phyloP scores from a whole-genome alignment of 768 basidiomycete species.

The Amanita fuliginea region DNA sequence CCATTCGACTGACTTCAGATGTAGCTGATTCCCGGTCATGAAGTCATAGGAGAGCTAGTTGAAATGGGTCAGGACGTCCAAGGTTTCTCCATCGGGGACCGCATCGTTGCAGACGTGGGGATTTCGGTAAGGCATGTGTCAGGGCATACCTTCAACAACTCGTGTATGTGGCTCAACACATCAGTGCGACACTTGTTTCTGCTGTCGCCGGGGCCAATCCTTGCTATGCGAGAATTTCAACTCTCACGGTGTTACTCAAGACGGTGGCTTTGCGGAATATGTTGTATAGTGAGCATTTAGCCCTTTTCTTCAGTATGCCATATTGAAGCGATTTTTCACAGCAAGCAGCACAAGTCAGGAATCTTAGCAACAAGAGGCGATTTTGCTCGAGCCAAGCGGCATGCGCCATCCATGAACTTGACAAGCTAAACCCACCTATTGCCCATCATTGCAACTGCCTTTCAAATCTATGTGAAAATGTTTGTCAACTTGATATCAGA shows the following conservation, averaged over 20 bases:
- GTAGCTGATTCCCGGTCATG: conserved; percentile 65
- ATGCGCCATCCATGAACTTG: conserved; percentile 87
- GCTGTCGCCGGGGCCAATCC: conserved; percentile 74
- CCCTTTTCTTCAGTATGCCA: not conserved
- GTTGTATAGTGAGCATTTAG: conserved; percentile 55
- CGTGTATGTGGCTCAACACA: not conserved
- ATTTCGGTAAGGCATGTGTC: conserved; percentile 44
- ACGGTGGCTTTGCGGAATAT: conserved; percentile 88
- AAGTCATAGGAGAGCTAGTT: conserved; percentile 62
- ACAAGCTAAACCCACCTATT: conserved; percentile 76
- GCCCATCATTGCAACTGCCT: too few species aligned
- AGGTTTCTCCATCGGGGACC: conserved; percentile 68
- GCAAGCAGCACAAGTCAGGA: conserved; percentile 62
- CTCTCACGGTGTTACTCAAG: conserved; percentile 66
- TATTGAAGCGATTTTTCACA: conserved; percentile 7
- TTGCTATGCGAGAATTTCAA: conserved; percentile 81
- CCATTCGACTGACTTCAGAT: conserved; percentile 1
- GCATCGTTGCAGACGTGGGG: conserved; percentile 71
- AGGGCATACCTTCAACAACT: conserved; percentile 8
- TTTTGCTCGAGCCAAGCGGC: conserved; percentile 84
- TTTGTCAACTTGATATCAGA: too few species aligned
- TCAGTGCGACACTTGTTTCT: conserved; percentile 86
- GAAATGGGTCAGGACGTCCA: conserved; percentile 73
- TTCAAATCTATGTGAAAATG: too few species aligned
- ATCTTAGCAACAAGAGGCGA: conserved; percentile 83